Evolutionary conservation across 148 eudicot species (phyloP).

Genomic region (Nepenthes gracilis): DNA sequence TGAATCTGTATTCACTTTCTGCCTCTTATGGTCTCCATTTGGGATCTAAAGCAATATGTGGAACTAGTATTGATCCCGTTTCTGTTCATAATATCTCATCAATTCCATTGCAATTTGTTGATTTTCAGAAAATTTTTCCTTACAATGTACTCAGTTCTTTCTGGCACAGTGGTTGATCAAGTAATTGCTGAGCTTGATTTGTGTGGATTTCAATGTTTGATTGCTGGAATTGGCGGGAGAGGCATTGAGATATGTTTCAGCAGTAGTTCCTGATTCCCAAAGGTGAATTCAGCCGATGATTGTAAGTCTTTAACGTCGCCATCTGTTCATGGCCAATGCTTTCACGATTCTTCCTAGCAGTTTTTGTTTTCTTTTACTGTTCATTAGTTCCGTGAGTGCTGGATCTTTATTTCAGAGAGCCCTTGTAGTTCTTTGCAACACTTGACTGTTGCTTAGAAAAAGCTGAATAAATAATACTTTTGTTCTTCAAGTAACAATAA

Average conservation of each 20-base stretch:
- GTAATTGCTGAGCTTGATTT: constrained; percentile 65
- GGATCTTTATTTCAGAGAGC: no score
- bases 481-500: no score
- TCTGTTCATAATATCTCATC: background rate
- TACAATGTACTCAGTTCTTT: constrained; percentile 39
- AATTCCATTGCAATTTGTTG: background rate
- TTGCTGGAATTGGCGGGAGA: constrained; percentile 70
- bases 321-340: background rate
- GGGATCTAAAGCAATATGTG: background rate
- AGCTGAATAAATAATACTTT: no score
- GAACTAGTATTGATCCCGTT: constrained; percentile 1
- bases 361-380: no score
- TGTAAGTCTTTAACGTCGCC: background rate
- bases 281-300: background rate
- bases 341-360: no score
- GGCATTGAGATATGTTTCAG: constrained; percentile 58
- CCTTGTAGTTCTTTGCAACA: no score
- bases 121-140: constrained; percentile 14
- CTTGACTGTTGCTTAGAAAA: no score
- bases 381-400: no score
- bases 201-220: constrained; percentile 74
- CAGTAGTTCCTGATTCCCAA: constrained; percentile 14
- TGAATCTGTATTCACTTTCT: background rate
- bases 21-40: background rate
- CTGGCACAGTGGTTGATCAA: constrained; percentile 54